A percentile compares a stretch with the other conserved stretches of the same genome.
phyloP scores from a whole-genome alignment of 2,329 filamentous ascomycete species.

The Colletotrichum lupini region DNA sequence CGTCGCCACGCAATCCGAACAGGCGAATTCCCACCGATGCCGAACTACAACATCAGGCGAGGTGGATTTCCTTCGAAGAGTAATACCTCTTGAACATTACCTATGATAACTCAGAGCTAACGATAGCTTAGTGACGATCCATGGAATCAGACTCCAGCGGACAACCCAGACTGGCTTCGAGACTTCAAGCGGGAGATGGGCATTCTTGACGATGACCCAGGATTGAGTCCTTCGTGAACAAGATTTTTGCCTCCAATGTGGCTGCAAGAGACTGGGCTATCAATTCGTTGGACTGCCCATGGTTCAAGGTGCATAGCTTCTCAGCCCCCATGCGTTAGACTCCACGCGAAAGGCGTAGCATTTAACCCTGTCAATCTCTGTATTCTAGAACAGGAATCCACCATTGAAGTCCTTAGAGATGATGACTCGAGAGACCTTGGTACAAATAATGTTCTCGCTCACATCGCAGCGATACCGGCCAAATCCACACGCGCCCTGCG shows the following conservation, averaged over 20 bases:
- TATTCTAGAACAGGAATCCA: too few species aligned
- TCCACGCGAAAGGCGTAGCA: too few species aligned
- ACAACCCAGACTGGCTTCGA: conserved; percentile 47
- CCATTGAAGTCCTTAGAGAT: too few species aligned
- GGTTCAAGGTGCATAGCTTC: too few species aligned
- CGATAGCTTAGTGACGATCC: conserved; percentile 43
- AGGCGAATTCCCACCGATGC: conserved; percentile 47
- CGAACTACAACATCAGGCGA: conserved; percentile 48
- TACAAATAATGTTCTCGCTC: background rate
- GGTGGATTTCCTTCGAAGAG: conserved; percentile 46
- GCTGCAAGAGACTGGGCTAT: too few species aligned
- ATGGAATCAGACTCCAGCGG: conserved; percentile 52
- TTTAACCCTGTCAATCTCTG: too few species aligned
- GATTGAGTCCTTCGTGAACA: background rate
- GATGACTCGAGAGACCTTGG: background rate
- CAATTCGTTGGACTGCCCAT: too few species aligned
- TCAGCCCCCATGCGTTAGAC: too few species aligned
- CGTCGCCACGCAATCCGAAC: conserved; percentile 43
- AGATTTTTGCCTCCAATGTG: background rate
- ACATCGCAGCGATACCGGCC: background rate
- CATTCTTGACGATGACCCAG: background rate
- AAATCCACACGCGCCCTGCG: background rate
- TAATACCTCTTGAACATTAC: conserved; percentile 22
- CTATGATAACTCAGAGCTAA: background rate
- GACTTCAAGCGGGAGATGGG: conserved; percentile 33